Evolutionary conservation across 495 filamentous ascomycete species (phyloP).

Genomic region (Penicillium simplicissimum): DNA sequence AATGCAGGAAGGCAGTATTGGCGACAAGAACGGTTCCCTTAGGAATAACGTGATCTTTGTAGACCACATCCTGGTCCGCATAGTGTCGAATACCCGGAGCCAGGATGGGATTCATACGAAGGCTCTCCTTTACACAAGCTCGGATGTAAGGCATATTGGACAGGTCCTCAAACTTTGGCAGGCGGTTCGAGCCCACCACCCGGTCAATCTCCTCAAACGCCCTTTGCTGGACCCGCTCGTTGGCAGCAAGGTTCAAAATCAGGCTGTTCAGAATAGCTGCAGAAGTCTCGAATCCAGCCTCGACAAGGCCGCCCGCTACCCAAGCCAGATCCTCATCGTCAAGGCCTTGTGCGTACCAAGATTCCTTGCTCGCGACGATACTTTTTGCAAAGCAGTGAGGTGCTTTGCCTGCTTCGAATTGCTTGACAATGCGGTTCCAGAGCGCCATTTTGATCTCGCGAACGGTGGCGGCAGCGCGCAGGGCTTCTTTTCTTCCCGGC

Average conservation of each 20-base stretch:
- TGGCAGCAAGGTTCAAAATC: slow-evolving; percentile 15
- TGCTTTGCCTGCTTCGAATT: background rate
- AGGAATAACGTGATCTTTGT: slow-evolving; percentile 56
- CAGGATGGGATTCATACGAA: slow-evolving; percentile 59
- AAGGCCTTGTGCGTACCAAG: background rate
- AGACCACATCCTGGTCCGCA: slow-evolving; percentile 52
- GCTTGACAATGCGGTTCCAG: background rate
- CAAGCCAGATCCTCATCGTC: background rate
- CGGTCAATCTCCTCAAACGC: background rate
- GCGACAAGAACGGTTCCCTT: slow-evolving; percentile 28
- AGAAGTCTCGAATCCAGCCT: background rate
- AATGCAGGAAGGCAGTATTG: slow-evolving; percentile 43
- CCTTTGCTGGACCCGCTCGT: background rate
- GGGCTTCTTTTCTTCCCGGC: background rate
- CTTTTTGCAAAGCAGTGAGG: background rate
- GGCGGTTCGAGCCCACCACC: background rate
- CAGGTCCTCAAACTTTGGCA: slow-evolving; percentile 39
- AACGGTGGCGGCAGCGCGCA: background rate
- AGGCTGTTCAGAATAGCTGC: background rate
- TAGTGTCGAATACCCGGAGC: slow-evolving; percentile 49
- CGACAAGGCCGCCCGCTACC: background rate
- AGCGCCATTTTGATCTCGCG: background rate
- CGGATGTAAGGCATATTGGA: slow-evolving; percentile 49
- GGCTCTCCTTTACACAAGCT: slow-evolving; percentile 59
- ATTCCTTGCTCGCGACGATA: background rate